A percentile compares a stretch with the other conserved stretches of the same genome.
phyloP scores from a whole-genome alignment of 371 early-diverging fungal species.

The Rhizomucor pusillus region DNA sequence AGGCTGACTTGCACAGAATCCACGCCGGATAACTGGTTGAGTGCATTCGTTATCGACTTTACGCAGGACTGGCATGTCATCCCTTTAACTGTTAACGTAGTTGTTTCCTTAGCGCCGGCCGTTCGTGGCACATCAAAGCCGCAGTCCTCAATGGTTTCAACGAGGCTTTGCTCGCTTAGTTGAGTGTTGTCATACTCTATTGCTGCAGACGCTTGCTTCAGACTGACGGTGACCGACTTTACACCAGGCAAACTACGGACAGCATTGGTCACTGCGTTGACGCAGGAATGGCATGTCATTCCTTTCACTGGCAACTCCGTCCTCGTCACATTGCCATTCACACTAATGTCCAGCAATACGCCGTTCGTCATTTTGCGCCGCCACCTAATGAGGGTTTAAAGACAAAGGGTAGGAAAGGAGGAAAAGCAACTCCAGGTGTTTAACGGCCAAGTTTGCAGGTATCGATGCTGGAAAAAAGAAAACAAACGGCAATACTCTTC shows the following conservation, averaged over 20 bases:
- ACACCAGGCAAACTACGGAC: constrained; percentile 46
- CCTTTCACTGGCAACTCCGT: constrained; percentile 37
- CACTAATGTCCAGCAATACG: too few relatives aligned
- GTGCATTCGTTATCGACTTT: constrained; percentile 54
- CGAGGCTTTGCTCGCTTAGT: constrained; percentile 16
- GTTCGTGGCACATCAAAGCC: constrained; percentile 26
- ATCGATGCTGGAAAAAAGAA: too few relatives aligned
- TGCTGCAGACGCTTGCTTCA: constrained; percentile 32
- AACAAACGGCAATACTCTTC: too few relatives aligned
- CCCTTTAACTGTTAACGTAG: constrained; percentile 58
- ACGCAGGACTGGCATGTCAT: constrained; percentile 91
- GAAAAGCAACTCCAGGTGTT: too few relatives aligned
- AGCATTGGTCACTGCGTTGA: constrained; percentile 60
- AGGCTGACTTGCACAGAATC: constrained; percentile 41
- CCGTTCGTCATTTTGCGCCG: too few relatives aligned
- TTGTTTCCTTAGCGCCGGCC: constrained; percentile 5
- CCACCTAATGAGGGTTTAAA: too few relatives aligned
- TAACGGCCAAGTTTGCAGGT: too few relatives aligned
- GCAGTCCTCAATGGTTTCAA: constrained; percentile 54
- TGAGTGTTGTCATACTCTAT: constrained; percentile 30
- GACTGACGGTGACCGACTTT: constrained; percentile 32
- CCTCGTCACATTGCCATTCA: not conserved
- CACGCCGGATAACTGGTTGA: constrained; percentile 47
- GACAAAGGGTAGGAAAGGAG: too few relatives aligned
- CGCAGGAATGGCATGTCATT: constrained; percentile 88